Conservation (phyloP, 2,329 filamentous ascomycete genomes). For the Aspergillus viridinutans region DNA sequence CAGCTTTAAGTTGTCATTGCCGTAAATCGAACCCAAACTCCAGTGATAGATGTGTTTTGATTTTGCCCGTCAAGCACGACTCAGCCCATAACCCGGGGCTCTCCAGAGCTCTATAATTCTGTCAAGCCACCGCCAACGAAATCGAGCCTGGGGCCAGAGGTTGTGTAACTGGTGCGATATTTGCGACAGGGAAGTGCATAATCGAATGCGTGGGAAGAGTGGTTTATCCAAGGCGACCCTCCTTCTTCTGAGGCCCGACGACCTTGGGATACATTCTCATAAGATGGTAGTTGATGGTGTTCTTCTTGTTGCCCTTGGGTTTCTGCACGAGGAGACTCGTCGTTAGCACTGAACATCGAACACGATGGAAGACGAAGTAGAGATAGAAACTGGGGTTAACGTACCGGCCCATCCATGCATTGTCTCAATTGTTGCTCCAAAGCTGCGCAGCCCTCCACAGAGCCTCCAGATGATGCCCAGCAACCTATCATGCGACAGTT, state of each 20-base stretch:
- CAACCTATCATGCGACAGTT: slow-evolving; percentile 32
- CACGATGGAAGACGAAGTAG: not conserved
- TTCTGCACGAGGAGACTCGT: slow-evolving; percentile 41
- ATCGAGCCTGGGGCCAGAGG: not conserved
- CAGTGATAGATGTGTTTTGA: slow-evolving; percentile 4
- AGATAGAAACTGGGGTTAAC: slow-evolving; percentile 21
- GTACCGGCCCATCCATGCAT: slow-evolving; percentile 77
- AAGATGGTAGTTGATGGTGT: slow-evolving; percentile 88
- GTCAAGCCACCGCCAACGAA: not conserved
- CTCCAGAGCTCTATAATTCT: not conserved
- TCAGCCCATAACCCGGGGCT: slow-evolving; percentile 10
- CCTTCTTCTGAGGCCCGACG: slow-evolving; percentile 65
- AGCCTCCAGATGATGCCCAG: slow-evolving; percentile 45
- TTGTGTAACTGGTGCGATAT: slow-evolving; percentile 6
- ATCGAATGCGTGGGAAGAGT: not conserved
- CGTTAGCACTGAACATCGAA: slow-evolving; percentile 2
- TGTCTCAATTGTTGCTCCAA: slow-evolving; percentile 59
- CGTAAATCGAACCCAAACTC: slow-evolving; percentile 7
- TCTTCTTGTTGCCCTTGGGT: slow-evolving; percentile 58
- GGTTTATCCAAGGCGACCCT: slow-evolving; percentile 39
- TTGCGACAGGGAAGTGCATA: not conserved
- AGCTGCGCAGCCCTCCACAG: slow-evolving; percentile 54
- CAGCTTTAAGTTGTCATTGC: slow-evolving; percentile 13
- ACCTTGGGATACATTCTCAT: slow-evolving; percentile 70
- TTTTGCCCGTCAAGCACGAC: not conserved